Percentiles rank a stretch among this genome's conserved stretches.
Conservation (phyloP, 192 early-diverging fungal genomes). For the Physocladia obscura region DNA sequence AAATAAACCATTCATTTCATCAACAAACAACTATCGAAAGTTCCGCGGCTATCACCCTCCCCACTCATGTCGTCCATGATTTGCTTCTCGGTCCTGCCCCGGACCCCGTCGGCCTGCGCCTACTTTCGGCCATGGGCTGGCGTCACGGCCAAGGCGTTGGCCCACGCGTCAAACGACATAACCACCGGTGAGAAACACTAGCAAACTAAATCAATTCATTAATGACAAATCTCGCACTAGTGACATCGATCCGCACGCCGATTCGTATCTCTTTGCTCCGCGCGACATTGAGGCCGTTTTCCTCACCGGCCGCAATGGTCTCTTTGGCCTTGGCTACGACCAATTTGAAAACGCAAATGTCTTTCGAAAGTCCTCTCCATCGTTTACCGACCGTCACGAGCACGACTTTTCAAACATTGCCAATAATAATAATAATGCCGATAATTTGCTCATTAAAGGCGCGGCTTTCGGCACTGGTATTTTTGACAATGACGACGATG, state of each 20-base stretch:
- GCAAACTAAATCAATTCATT: not conserved
- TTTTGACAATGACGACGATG: slow-evolving; percentile 59
- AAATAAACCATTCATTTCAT: too few relatives aligned
- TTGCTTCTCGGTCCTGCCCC: slow-evolving; percentile 62
- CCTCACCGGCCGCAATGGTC: slow-evolving; percentile 46
- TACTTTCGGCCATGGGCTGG: slow-evolving; percentile 86
- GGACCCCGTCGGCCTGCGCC: slow-evolving; percentile 62
- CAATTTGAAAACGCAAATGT: slow-evolving; percentile 67
- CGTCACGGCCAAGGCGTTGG: slow-evolving; percentile 84
- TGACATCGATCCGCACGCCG: slow-evolving; percentile 55
- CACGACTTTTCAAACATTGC: too few relatives aligned
- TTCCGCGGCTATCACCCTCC: too few relatives aligned
- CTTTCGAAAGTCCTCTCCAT: slow-evolving; percentile 41
- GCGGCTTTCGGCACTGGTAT: slow-evolving; percentile 69
- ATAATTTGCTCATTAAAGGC: too few relatives aligned
- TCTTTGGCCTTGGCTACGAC: slow-evolving; percentile 71
- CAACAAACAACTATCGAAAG: too few relatives aligned
- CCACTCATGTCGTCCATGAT: too few relatives aligned
- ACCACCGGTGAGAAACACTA: slow-evolving; percentile 11
- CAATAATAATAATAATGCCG: too few relatives aligned
- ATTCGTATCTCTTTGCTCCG: slow-evolving; percentile 63
- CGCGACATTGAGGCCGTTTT: slow-evolving; percentile 46
- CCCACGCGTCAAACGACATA: slow-evolving; percentile 57
- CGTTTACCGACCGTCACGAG: too few relatives aligned
- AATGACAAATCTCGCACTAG: too few relatives aligned